A percentile compares a stretch with the other conserved stretches of the same genome.
phyloP scores from a whole-genome alignment of 768 basidiomycete species.

The Hericium rajendrae region DNA sequence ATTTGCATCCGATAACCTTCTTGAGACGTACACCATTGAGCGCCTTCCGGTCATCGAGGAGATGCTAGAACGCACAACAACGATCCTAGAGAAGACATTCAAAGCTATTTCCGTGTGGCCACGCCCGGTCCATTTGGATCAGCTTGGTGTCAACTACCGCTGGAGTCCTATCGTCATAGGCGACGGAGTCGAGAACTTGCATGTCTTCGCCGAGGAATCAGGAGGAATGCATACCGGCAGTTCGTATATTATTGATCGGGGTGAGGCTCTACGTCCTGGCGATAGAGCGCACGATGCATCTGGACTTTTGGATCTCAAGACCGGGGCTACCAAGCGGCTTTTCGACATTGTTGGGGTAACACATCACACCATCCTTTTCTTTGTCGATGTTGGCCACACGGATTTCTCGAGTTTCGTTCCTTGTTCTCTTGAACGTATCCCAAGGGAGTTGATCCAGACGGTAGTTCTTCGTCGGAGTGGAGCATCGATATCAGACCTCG shows the following conservation, averaged over 20 bases:
- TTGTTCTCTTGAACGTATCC: neutral
- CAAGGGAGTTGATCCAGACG: neutral
- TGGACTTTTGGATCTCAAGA: neutral
- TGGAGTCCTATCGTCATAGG: slow-evolving; percentile 11
- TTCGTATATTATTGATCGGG: neutral
- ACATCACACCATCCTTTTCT: slow-evolving; percentile 10
- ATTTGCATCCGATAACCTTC: slow-evolving; percentile 3
- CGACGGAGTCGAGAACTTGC: neutral
- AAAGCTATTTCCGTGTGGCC: neutral
- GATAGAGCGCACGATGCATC: slow-evolving; percentile 15
- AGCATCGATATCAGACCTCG: neutral
- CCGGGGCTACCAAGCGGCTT: neutral
- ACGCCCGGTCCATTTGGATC: neutral
- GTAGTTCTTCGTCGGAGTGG: neutral
- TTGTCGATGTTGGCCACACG: neutral
- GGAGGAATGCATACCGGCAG: neutral
- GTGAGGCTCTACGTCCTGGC: slow-evolving; percentile 1
- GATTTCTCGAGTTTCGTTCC: neutral
- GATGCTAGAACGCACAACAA: slow-evolving; percentile 7
- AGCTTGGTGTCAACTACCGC: slow-evolving; percentile 13
- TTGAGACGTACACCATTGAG: slow-evolving; percentile 11
- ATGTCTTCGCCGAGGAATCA: neutral
- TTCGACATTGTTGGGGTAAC: slow-evolving; percentile 10
- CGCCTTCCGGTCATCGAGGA: slow-evolving; percentile 13
- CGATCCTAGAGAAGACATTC: neutral